phyloP scores from a whole-genome alignment of 441 rosid species.

The Adansonia madagascariensis region DNA sequence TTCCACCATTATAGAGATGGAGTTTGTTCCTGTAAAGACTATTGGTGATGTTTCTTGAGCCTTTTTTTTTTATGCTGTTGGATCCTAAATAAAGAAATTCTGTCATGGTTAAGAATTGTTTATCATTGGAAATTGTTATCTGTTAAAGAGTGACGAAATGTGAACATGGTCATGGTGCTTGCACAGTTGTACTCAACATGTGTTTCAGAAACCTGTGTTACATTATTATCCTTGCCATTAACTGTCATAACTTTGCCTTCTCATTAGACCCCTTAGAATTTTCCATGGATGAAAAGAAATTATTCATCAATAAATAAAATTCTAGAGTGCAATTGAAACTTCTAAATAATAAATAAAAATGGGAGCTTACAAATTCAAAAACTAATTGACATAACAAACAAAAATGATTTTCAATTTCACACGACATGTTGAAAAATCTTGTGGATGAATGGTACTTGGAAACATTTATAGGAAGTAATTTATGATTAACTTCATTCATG shows the following conservation, averaged over 20 bases:
- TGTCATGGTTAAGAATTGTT: neutral
- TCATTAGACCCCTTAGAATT: too few relatives aligned
- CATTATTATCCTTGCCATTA: too few relatives aligned
- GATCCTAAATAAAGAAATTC: constrained; percentile 6
- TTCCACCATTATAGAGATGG: constrained; percentile 51
- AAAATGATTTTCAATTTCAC: too few relatives aligned
- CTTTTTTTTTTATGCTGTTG: neutral
- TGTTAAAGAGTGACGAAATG: too few relatives aligned
- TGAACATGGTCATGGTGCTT: neutral
- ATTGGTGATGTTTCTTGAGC: constrained; percentile 40
- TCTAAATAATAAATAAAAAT: too few relatives aligned
- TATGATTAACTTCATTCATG: neutral
- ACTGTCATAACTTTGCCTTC: too few relatives aligned
- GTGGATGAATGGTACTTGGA: too few relatives aligned
- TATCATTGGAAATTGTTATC: neutral
- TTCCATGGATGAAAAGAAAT: neutral
- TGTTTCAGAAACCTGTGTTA: neutral
- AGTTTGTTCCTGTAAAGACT: constrained; percentile 55
- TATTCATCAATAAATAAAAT: neutral
- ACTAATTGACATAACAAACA: too few relatives aligned
- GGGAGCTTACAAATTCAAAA: too few relatives aligned
- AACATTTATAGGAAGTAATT: too few relatives aligned
- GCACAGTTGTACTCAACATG: neutral
- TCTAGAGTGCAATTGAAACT: neutral
- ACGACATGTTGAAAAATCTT: too few relatives aligned